A percentile compares a stretch with the other conserved stretches of the same genome.
Evolutionary conservation across 2,329 filamentous ascomycete genomes (phyloP).

Genomic region (Trichoderma pleuroti): DNA sequence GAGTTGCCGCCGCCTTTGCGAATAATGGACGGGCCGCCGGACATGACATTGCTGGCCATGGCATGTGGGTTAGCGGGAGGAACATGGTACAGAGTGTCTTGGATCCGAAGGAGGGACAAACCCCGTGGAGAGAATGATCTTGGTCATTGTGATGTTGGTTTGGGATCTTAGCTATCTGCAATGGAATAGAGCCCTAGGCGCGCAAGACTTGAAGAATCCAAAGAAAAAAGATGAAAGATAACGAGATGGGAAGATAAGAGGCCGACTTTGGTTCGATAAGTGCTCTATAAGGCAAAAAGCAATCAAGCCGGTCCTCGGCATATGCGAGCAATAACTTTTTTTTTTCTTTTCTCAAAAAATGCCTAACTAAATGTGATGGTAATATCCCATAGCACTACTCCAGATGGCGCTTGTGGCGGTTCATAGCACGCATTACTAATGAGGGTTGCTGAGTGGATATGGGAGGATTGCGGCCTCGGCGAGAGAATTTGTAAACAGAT

Average conservation of each 20-base stretch:
- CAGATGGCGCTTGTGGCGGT: conserved; percentile 12
- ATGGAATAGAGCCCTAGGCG: background rate
- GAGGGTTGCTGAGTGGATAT: conserved; percentile 7
- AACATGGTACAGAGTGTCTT: background rate
- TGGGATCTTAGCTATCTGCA: background rate
- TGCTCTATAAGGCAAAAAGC: background rate
- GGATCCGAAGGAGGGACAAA: conserved; percentile 43
- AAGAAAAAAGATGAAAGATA: background rate
- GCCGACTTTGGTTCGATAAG: background rate
- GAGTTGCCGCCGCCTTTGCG: conserved; percentile 67
- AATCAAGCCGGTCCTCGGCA: conserved; percentile 1
- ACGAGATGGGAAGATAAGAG: background rate
- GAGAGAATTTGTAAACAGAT: background rate
- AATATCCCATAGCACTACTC: background rate
- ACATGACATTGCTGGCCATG: conserved; percentile 70
- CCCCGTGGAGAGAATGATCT: conserved; percentile 83
- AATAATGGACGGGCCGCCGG: conserved; percentile 77
- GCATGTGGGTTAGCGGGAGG: conserved; percentile 10
- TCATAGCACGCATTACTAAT: conserved; percentile 10
- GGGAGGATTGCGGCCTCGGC: background rate
- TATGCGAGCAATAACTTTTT: conserved; percentile 13
- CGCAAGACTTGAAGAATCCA: background rate
- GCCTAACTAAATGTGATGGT: background rate
- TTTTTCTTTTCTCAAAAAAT: background rate
- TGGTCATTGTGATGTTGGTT: conserved; percentile 54